Evolutionary conservation across 164 flowering plant species (phyloP).

Genomic region (Warburgia ugandensis): DNA sequence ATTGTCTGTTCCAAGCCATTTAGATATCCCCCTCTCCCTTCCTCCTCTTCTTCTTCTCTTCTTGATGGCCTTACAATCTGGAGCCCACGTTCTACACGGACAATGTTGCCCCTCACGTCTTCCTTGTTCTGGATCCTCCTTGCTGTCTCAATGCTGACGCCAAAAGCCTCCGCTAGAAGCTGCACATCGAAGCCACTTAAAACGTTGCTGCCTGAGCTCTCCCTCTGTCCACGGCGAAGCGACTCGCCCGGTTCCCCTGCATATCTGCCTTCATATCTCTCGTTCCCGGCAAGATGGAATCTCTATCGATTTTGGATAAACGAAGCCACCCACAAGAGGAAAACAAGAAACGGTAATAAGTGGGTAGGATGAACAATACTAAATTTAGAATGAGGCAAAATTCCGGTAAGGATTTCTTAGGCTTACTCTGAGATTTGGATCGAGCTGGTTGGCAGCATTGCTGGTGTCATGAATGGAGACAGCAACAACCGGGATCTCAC

Average conservation of each 20-base stretch:
- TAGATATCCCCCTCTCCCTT: neutral
- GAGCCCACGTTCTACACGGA: conserved; percentile 21
- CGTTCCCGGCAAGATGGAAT: conserved; percentile 29
- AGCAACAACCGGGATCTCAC: conserved; percentile 22
- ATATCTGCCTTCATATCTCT: no score
- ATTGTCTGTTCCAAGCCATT: conserved; percentile 62
- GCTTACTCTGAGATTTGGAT: conserved; percentile 26
- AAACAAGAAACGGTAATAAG: no score
- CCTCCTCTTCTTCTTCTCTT: conserved; percentile 5
- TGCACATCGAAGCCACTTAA: conserved; percentile 26
- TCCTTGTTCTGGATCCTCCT: conserved; percentile 19
- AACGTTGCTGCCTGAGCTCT: conserved; percentile 17
- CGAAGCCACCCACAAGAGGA: no score
- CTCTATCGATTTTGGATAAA: no score
- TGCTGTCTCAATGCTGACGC: conserved; percentile 22
- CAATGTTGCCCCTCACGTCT: conserved; percentile 25
- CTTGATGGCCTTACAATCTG: conserved; percentile 23
- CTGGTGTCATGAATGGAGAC: conserved; percentile 20
- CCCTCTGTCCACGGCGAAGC: neutral
- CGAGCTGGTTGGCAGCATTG: conserved; percentile 40
- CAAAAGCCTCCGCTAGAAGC: conserved; percentile 21
- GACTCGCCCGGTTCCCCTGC: neutral
- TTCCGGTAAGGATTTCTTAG: no score
- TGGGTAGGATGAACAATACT: no score
- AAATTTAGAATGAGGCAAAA: no score